Evolutionary conservation across 306 rosid species (phyloP), one percentile per base, ranked within the genome.

Genomic region (Begonia fuchsioides): DNA sequence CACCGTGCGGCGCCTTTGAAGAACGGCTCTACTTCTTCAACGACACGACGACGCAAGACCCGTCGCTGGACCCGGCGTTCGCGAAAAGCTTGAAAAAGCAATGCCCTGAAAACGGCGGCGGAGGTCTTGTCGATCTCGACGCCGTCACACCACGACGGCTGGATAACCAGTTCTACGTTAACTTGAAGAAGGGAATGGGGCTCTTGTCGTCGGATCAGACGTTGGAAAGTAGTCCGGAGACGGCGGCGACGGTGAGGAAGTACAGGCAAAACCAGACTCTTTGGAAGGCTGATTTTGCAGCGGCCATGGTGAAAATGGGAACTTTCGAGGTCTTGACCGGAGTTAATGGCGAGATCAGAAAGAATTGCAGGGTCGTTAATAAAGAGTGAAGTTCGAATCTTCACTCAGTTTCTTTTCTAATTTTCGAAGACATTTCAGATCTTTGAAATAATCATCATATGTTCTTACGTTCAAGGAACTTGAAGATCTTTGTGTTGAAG

Each of bases 291-390:
- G 62, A 57, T 39, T 57, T 57, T 32, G 17, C 54, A 6, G 45
- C 17, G 47, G 54, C 62, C 9, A 57, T 57, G 62, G 62, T 57
- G 47, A 38, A 47, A 11, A 48, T 57, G 62, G 62, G 62, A 26
- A 57, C 17, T 39, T 18, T 57, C 12, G 1, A 13, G 8, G 62
- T 57, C 16, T 17, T 57, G 54, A 57, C 48, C 1, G 54, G 48
- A 17, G 16, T 47, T n/a, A 47, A 16, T 13, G 62, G 62, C 19
- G 54, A 57, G 54, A 49, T 57, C 14, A 47, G 62, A 57, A 57
- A 18, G 48, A 57, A 57, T 3, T 48, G 62, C 3, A 43, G 45
- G 44, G 26, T 48, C 17, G 45, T 6, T 13, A 57, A 57, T 10
- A 35, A 47, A 52, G 6, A 5, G 4, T 14, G 51, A 13, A n/a